Evolutionary conservation across 768 basidiomycete species (phyloP).

Genomic region (Terana coerulea): DNA sequence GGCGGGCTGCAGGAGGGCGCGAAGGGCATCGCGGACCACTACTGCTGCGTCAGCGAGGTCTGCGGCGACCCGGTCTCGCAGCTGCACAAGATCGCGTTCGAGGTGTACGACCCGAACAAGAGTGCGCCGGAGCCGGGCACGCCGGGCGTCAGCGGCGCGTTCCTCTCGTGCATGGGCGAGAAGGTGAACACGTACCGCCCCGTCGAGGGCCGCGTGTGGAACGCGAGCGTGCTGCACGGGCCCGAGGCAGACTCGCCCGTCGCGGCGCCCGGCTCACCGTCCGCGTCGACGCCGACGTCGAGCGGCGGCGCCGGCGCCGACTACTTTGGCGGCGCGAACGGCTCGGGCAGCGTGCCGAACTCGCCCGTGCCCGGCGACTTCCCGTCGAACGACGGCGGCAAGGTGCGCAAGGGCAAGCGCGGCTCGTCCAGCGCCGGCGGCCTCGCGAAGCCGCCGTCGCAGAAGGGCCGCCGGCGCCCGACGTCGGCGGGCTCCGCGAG

Average conservation of each 20-base stretch:
- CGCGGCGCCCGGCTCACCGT: slow-evolving; percentile 64
- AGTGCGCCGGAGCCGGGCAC: slow-evolving; percentile 71
- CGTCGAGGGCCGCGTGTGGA: slow-evolving; percentile 78
- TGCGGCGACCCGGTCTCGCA: slow-evolving; percentile 95
- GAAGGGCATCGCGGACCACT: slow-evolving; percentile 80
- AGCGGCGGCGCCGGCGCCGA: slow-evolving; percentile 40
- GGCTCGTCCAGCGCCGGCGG: slow-evolving; percentile 71
- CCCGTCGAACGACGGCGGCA: slow-evolving; percentile 77
- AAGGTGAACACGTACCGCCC: slow-evolving; percentile 82
- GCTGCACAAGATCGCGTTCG: slow-evolving; percentile 92
- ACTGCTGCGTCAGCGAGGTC: slow-evolving; percentile 79
- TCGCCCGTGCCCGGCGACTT: slow-evolving; percentile 68
- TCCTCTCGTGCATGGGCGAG: slow-evolving; percentile 89
- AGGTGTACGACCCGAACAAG: slow-evolving; percentile 75
- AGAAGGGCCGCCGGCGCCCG: slow-evolving; percentile 63
- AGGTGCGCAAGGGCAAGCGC: slow-evolving; percentile 77
- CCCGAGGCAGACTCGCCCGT: slow-evolving; percentile 35
- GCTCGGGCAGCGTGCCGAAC: slow-evolving; percentile 62
- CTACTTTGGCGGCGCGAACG: slow-evolving; percentile 55
- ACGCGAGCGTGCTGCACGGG: slow-evolving; percentile 31
- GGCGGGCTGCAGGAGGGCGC: slow-evolving; percentile 87
- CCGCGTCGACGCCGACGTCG: slow-evolving; percentile 52
- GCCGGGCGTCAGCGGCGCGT: slow-evolving; percentile 75
- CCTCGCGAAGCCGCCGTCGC: slow-evolving; percentile 43
- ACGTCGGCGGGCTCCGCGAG: slow-evolving; percentile 54